Base-by-base conservation (phyloP, 1,284 basidiomycete genomes). In the Marasmius tenuissimus region DNA sequence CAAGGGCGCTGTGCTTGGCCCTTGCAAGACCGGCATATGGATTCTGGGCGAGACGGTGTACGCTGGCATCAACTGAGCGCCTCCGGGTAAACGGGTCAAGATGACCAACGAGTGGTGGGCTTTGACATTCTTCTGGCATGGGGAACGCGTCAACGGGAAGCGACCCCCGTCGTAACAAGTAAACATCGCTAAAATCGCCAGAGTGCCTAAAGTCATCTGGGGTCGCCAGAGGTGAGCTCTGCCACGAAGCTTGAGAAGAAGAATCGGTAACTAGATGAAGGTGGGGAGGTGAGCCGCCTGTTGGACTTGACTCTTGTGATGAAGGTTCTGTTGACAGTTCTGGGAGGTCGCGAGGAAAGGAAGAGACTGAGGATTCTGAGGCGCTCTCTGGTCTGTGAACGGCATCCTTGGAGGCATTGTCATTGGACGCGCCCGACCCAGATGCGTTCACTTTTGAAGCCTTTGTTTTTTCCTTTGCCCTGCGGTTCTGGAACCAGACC, bases 401-500 rank as follows among this genome's bases (percentile, higher is more conserved):
- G 39, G 66, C 33, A 33, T 39, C 42, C 18, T 60, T n/a, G 64
- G 66, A 45, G 64, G 55, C 34, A 59, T 40, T 12, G 59, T 68
- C 67, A 18, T 68, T 68, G 33, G 66, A 56, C 6, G 69, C 66
- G 42, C 66, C 63, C 35, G 67, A 59, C 16, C 63, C 67, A 53
- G 58, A 64, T 42, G 65, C 58, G 53, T 63, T 65, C 11, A 70
- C 69, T 64, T 81, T 82, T 58, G 66, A 69, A 11, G 78, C 75
- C 72, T 79, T 81, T 47, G 73, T 82, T 75, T 94, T 94, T 72
- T 92, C 90, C 76, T 94, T 94, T 53, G 92, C 92, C 55, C 92
- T 90, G 61, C 93, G 84, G 73, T 96, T 96, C 76, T 95, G 93
- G 75, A 96, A 96, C 93, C 93, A 94, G 47, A 92, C 90, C 89